These are phyloP conservation scores for Aspergillus sojae DNA, from an alignment of 2,329 filamentous ascomycete species.

Conservation along the genomic window DNA sequence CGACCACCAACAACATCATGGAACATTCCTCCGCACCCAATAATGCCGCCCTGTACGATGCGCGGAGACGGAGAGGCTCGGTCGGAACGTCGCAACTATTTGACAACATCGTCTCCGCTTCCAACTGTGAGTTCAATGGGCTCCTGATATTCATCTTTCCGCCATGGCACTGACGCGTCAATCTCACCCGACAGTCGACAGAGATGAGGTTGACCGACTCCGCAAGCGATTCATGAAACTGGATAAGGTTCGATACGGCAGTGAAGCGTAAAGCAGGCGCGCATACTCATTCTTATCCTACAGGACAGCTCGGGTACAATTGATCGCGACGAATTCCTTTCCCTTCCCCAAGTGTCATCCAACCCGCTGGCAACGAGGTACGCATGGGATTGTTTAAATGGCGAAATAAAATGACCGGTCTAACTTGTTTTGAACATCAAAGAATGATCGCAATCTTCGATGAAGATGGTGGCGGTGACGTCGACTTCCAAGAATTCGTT, in stretches of 20 bases:
- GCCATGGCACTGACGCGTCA: constrained; percentile 3
- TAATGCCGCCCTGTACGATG: constrained; percentile 48
- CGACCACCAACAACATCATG: constrained; percentile 26
- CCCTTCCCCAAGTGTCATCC: constrained; percentile 93
- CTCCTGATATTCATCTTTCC: neutral
- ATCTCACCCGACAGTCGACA: constrained; percentile 69
- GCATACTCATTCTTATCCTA: neutral
- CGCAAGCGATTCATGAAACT: constrained; percentile 99
- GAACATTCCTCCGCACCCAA: constrained; percentile 41
- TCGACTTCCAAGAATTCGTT: constrained; percentile 99
- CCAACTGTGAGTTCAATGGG: constrained; percentile 74
- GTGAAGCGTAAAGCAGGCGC: too few species aligned
- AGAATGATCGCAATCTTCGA: constrained; percentile 99
- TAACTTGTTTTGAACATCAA: neutral
- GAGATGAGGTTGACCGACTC: constrained; percentile 93
- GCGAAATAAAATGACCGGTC: neutral
- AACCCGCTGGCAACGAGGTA: constrained; percentile 96
- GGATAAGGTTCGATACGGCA: constrained; percentile 70
- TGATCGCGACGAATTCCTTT: constrained; percentile 97
- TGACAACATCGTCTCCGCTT: constrained; percentile 93
- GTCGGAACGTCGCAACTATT: constrained; percentile 68
- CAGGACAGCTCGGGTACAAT: constrained; percentile 98
- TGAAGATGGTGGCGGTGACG: constrained; percentile 94
- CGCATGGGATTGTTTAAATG: constrained; percentile 14
- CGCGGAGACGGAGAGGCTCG: constrained; percentile 45